These are phyloP conservation scores for Berberis thunbergii DNA, from an alignment of 164 flowering plant species.

Conservation along the genomic window DNA sequence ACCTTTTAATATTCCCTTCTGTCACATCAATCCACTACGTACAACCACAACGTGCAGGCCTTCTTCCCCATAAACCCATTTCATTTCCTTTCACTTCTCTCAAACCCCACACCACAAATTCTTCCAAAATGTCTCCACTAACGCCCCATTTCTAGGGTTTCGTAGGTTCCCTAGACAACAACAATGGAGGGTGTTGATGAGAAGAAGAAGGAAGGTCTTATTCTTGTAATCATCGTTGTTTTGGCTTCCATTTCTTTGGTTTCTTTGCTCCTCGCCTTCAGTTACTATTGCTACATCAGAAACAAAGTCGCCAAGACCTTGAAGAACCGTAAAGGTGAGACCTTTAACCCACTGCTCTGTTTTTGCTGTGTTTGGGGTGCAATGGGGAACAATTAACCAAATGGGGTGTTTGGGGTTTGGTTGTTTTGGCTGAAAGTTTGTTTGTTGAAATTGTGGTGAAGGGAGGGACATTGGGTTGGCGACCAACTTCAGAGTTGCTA, in stretches of 20 bases:
- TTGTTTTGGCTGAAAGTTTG: neutral
- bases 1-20: too few relatives aligned
- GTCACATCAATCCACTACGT: too few relatives aligned
- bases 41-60: too few relatives aligned
- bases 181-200: neutral
- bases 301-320: slow-evolving; percentile 58
- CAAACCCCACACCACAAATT: too few relatives aligned
- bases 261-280: slow-evolving; percentile 65
- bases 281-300: slow-evolving; percentile 86
- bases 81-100: too few relatives aligned
- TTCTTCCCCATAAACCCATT: too few relatives aligned
- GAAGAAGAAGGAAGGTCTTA: slow-evolving; percentile 34
- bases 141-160: too few relatives aligned
- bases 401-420: neutral
- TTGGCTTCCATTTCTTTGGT: slow-evolving; percentile 60
- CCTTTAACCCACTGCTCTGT: neutral
- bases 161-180: neutral
- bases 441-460: slow-evolving; percentile 11
- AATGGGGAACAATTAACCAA: too few relatives aligned
- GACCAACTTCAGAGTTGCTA: slow-evolving; percentile 28
- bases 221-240: slow-evolving; percentile 46
- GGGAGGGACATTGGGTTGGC: slow-evolving; percentile 27
- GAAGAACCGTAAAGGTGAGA: slow-evolving; percentile 36
- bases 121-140: too few relatives aligned
- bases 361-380: neutral